A percentile compares a stretch with the other conserved stretches of the same genome.
Conservation (phyloP, 306 rosid species). For the Trichosanthes cucumerina region DNA sequence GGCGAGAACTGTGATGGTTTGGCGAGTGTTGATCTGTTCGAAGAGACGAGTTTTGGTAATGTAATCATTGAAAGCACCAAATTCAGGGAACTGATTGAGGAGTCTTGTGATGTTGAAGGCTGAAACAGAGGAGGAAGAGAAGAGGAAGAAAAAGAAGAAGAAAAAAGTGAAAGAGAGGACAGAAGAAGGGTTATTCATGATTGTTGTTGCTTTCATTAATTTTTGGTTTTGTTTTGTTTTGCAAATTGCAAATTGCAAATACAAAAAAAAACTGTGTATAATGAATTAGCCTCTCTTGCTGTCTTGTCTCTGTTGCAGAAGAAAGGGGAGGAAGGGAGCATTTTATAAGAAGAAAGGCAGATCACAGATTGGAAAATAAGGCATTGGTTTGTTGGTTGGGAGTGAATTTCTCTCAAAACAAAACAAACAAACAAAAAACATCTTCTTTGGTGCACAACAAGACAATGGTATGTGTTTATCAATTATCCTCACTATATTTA, state of each 20-base stretch:
- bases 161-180: conserved; percentile 11
- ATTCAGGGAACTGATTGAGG: conserved; percentile 20
- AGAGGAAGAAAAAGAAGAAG: conserved; percentile 10
- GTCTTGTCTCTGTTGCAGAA: not conserved
- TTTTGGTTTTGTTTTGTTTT: not conserved
- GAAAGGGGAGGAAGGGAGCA: not conserved
- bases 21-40: conserved; percentile 30
- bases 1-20: conserved; percentile 39
- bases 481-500: not conserved
- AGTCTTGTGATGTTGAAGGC: conserved; percentile 41
- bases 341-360: not conserved
- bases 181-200: not conserved
- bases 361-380: not conserved
- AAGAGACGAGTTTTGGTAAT: conserved; percentile 43
- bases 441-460: too few relatives aligned
- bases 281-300: not conserved
- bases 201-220: not conserved
- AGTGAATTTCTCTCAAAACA: not conserved
- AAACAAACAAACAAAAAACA: too few relatives aligned
- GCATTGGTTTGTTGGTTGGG: not conserved
- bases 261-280: too few relatives aligned
- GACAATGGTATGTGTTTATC: not conserved
- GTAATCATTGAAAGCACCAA: conserved; percentile 21
- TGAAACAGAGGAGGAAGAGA: conserved; percentile 13
- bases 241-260: not conserved